These are phyloP conservation scores for Cornus suecica DNA, from an alignment of 148 eudicot species.

Conservation along the genomic window DNA sequence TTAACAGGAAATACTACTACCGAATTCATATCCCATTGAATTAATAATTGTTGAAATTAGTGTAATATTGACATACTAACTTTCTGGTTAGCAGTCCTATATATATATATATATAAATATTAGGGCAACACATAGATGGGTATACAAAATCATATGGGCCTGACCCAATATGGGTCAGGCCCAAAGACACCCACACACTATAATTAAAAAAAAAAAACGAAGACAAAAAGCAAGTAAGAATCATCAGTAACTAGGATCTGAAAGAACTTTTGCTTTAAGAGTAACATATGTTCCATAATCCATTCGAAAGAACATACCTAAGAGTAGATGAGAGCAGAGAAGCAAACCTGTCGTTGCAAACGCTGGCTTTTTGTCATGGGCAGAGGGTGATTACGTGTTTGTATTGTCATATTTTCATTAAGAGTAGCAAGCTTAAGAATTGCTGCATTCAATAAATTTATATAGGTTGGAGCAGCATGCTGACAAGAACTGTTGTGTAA, in stretches of 20 bases:
- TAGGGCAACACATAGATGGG: too few relatives aligned
- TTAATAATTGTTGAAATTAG: too few relatives aligned
- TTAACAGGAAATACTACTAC: neutral
- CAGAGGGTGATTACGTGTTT: constrained; percentile 88
- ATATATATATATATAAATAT: too few relatives aligned
- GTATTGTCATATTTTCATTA: constrained; percentile 82
- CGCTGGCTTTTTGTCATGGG: constrained; percentile 94
- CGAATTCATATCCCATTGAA: neutral
- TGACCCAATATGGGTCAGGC: too few relatives aligned
- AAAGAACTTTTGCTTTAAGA: neutral
- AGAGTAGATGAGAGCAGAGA: constrained; percentile 2
- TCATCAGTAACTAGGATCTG: neutral
- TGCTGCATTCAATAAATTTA: constrained; percentile 87
- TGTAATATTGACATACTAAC: too few relatives aligned
- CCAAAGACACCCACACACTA: too few relatives aligned
- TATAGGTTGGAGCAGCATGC: constrained; percentile 92
- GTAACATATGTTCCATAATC: neutral
- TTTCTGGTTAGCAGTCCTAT: too few relatives aligned
- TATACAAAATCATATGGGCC: too few relatives aligned
- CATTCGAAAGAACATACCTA: neutral
- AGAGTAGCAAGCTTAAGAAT: constrained; percentile 80
- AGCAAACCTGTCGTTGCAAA: constrained; percentile 83
- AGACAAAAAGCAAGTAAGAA: neutral
- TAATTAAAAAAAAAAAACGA: too few relatives aligned
- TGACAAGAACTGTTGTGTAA: constrained; percentile 96